A percentile compares a stretch with the other conserved stretches of the same genome.
Evolutionary conservation across 1,139 yeast genomes (phyloP).

Genomic region (Kodamaea alishanica): DNA sequence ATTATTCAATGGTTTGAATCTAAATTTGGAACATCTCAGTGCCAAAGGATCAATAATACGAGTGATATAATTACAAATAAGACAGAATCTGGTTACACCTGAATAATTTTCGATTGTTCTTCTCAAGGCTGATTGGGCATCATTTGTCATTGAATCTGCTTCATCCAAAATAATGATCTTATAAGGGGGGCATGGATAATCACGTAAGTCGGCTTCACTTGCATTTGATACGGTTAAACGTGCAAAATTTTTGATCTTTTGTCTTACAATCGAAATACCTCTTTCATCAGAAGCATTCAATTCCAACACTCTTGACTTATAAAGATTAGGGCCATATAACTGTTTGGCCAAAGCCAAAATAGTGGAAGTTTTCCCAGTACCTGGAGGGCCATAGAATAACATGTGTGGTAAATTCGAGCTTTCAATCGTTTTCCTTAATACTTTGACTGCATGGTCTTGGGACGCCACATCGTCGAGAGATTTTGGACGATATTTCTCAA

Average conservation of each 20-base stretch:
- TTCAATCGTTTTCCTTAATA: constrained; percentile 72
- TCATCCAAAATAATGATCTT: constrained; percentile 86
- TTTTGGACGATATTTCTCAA: constrained; percentile 81
- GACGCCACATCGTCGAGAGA: constrained; percentile 82
- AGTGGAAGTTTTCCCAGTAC: constrained; percentile 95
- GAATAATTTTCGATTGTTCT: constrained; percentile 97
- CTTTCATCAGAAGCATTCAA: constrained; percentile 95
- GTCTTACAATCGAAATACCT: constrained; percentile 91
- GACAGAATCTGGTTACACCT: constrained; percentile 84
- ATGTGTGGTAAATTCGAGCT: constrained; percentile 90
- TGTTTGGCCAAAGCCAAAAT: constrained; percentile 84
- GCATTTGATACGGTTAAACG: constrained; percentile 83
- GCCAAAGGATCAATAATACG: constrained; percentile 95
- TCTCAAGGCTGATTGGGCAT: constrained; percentile 92
- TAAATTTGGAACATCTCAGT: constrained; percentile 90
- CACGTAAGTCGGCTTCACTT: constrained; percentile 55
- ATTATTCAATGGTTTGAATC: constrained; percentile 77
- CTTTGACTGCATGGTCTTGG: constrained; percentile 85
- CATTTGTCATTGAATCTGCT: constrained; percentile 98
- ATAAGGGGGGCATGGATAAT: constrained; percentile 93
- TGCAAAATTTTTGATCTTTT: constrained; percentile 89
- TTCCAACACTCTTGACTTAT: constrained; percentile 78
- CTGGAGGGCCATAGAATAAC: constrained; percentile 97
- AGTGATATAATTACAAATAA: constrained; percentile 93
- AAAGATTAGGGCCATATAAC: constrained; percentile 66